These are phyloP conservation scores for Rhizopus arrhizus DNA, from an alignment of 371 early-diverging fungal species.

Conservation along the genomic window DNA sequence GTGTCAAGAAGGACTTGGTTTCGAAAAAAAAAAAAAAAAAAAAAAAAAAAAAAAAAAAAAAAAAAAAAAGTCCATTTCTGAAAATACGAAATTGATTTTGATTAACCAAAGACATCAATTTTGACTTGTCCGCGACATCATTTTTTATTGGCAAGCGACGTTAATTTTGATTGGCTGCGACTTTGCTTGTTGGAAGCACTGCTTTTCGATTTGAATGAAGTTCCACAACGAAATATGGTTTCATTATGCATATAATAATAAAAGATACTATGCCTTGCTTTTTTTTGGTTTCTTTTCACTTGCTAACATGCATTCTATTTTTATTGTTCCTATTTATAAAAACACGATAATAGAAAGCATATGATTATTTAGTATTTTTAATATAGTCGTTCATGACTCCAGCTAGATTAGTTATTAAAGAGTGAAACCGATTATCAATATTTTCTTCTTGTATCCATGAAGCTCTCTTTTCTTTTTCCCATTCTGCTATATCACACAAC, in stretches of 20 bases:
- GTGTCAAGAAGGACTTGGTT: not conserved
- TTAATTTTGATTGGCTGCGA: conserved; percentile 14
- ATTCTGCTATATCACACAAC: conserved; percentile 1
- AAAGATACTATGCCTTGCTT: too few species aligned
- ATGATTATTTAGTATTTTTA: not conserved
- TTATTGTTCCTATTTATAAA: too few species aligned
- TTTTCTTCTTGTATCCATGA: not conserved
- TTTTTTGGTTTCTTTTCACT: too few species aligned
- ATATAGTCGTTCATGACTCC: conserved; percentile 1
- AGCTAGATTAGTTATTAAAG: conserved; percentile 1
- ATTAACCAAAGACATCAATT: not conserved
- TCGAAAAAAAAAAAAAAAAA: too few species aligned
- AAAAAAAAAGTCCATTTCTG: too few species aligned
- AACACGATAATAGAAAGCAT: too few species aligned
- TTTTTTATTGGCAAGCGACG: not conserved
- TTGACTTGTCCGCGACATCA: conserved; percentile 4
- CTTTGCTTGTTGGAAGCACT: conserved; percentile 9
- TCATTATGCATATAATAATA: too few species aligned
- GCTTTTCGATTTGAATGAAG: not conserved
- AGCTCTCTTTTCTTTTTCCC: conserved; percentile 13
- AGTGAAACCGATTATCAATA: conserved; percentile 1
- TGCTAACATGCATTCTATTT: too few species aligned
- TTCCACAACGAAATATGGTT: too few species aligned
- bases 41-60: too few species aligned
- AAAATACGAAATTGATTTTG: conserved; percentile 20